phyloP scores from a whole-genome alignment of 208 protist genomes.

The Crithidia sp. region DNA sequence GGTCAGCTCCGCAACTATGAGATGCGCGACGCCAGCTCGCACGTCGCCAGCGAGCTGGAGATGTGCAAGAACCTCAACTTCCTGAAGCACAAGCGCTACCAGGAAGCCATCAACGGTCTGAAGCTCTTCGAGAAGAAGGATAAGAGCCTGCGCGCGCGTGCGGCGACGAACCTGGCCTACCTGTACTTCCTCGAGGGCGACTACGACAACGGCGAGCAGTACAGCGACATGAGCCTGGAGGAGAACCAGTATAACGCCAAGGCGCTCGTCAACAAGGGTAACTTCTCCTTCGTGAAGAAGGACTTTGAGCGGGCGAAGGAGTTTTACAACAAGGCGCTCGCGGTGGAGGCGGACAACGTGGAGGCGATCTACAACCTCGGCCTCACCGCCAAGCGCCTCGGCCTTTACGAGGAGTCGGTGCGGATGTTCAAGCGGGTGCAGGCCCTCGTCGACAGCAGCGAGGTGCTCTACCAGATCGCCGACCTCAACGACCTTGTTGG shows the following conservation, averaged over 20 bases:
- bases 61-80: slow-evolving; percentile 96
- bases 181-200: slow-evolving; percentile 98
- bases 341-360: slow-evolving; percentile 96
- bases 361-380: slow-evolving; percentile 98
- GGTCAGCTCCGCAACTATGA: slow-evolving; percentile 91
- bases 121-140: slow-evolving; percentile 97
- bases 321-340: slow-evolving; percentile 95
- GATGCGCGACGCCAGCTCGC: slow-evolving; percentile 86
- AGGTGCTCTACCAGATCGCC: slow-evolving; percentile 96
- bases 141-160: slow-evolving; percentile 84
- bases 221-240: slow-evolving; percentile 95
- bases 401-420: slow-evolving; percentile 93
- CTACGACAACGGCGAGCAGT: slow-evolving; percentile 95
- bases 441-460: slow-evolving; percentile 91
- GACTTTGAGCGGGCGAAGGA: slow-evolving; percentile 93
- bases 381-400: slow-evolving; percentile 90
- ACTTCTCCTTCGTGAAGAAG: slow-evolving; percentile 91
- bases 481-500: slow-evolving; percentile 91
- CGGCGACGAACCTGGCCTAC: slow-evolving; percentile 97
- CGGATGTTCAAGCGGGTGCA: slow-evolving; percentile 96
- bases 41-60: slow-evolving; percentile 94
- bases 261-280: slow-evolving; percentile 98
- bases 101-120: slow-evolving; percentile 93
- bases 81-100: slow-evolving; percentile 94
- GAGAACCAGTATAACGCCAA: slow-evolving; percentile 97